A percentile compares a stretch with the other conserved stretches of the same genome.
Conservation (phyloP, 768 basidiomycete species). For the Panus rudis region DNA sequence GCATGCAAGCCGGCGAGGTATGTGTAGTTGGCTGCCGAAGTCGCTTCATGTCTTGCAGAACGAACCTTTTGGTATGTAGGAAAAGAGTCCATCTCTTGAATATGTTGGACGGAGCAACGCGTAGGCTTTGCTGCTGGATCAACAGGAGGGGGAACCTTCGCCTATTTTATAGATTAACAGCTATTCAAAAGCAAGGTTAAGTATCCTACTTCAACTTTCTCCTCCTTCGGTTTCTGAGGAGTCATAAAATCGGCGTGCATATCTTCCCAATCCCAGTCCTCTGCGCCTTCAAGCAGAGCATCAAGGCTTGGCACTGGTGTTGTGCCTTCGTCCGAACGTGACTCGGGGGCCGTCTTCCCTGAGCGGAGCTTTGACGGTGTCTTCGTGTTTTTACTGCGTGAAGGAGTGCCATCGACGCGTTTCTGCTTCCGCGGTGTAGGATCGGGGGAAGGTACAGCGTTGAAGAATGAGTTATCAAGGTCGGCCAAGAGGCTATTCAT, state of each 20-base stretch:
- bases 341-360: background rate
- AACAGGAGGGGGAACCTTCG: no score
- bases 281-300: constrained; percentile 54
- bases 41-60: no score
- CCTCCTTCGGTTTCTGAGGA: constrained; percentile 37
- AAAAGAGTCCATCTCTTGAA: constrained; percentile 28
- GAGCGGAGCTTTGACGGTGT: background rate
- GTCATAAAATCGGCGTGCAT: constrained; percentile 43
- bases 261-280: constrained; percentile 65
- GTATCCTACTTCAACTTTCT: no score
- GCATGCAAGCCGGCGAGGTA: no score
- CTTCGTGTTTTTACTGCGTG: background rate
- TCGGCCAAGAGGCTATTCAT: constrained; percentile 46
- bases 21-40: no score
- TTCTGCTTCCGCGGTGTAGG: constrained; percentile 2
- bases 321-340: constrained; percentile 4
- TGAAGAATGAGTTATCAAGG: constrained; percentile 48
- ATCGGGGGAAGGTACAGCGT: constrained; percentile 31
- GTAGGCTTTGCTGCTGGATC: no score
- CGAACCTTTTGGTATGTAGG: constrained; percentile 3
- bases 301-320: constrained; percentile 36
- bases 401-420: background rate
- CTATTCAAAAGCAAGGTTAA: no score
- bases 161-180: no score
- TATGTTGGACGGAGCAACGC: constrained; percentile 48